These are phyloP conservation scores for Pythium aristosporum DNA, from an alignment of 352 stramenopile species.

Conservation along the genomic window DNA sequence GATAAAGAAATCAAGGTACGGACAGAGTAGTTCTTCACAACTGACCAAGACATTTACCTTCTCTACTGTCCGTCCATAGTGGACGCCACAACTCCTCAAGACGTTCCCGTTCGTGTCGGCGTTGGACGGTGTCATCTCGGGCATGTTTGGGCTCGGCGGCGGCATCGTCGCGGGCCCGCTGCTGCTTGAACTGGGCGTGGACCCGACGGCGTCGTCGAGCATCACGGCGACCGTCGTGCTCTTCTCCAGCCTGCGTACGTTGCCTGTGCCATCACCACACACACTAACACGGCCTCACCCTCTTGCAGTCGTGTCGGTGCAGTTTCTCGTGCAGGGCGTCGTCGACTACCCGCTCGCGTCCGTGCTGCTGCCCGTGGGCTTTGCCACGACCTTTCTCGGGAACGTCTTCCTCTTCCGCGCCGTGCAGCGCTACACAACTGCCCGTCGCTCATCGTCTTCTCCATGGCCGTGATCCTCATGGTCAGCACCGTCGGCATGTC, in stretches of 20 bases:
- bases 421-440: slow-evolving; percentile 53
- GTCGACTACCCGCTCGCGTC: slow-evolving; percentile 41
- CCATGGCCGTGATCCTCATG: slow-evolving; percentile 61
- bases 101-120: slow-evolving; percentile 90
- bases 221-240: slow-evolving; percentile 85
- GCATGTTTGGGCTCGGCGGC: slow-evolving; percentile 94
- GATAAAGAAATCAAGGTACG: slow-evolving; percentile 36
- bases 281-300: not conserved
- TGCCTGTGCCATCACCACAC: not conserved
- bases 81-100: slow-evolving; percentile 51
- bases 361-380: slow-evolving; percentile 54
- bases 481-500: slow-evolving; percentile 62
- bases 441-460: slow-evolving; percentile 66
- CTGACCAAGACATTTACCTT: too few relatives aligned
- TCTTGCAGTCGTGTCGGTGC: slow-evolving; percentile 8
- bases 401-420: slow-evolving; percentile 47
- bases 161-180: slow-evolving; percentile 94
- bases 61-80: slow-evolving; percentile 27
- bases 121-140: slow-evolving; percentile 88
- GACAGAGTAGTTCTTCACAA: too few relatives aligned
- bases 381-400: slow-evolving; percentile 50
- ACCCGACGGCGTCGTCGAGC: slow-evolving; percentile 79
- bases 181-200: slow-evolving; percentile 93
- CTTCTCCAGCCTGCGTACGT: slow-evolving; percentile 63
- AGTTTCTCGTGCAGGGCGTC: slow-evolving; percentile 60